These are phyloP conservation scores for Entophlyctis helioformis DNA, from an alignment of 192 early-diverging fungal species.

Conservation along the genomic window DNA sequence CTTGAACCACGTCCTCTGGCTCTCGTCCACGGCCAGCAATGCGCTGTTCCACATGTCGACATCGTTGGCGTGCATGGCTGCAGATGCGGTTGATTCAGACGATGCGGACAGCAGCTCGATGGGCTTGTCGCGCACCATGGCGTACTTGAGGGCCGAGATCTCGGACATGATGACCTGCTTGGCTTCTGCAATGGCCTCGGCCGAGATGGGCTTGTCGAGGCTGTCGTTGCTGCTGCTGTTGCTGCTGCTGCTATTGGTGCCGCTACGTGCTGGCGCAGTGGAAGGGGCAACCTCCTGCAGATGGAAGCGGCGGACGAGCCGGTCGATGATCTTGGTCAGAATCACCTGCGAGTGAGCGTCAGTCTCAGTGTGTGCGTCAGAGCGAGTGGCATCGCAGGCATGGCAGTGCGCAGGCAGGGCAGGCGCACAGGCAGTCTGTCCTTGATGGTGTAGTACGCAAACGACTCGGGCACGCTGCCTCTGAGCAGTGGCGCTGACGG, in stretches of 20 bases:
- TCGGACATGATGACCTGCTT: conserved; percentile 52
- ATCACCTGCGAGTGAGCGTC: conserved; percentile 35
- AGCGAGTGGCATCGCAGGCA: too few relatives aligned
- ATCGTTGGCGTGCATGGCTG: conserved; percentile 45
- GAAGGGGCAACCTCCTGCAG: conserved; percentile 2
- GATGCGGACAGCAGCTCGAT: too few relatives aligned
- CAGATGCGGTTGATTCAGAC: too few relatives aligned
- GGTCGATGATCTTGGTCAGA: conserved; percentile 65
- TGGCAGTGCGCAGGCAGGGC: too few relatives aligned
- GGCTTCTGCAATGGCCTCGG: conserved; percentile 38
- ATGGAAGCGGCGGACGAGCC: conserved; percentile 47
- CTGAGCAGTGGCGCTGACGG: conserved; percentile 60
- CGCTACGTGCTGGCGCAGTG: too few relatives aligned
- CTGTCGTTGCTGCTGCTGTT: too few relatives aligned
- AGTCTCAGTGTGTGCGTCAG: neutral
- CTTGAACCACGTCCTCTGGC: conserved; percentile 56
- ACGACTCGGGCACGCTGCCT: conserved; percentile 48
- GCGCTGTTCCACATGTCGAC: conserved; percentile 53
- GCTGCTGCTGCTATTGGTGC: conserved; percentile 17
- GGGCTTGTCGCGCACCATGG: conserved; percentile 59
- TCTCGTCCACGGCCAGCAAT: conserved; percentile 12
- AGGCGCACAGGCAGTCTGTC: conserved; percentile 54
- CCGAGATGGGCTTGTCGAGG: too few relatives aligned
- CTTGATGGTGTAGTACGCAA: conserved; percentile 66
- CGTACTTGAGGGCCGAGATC: conserved; percentile 58